Evolutionary conservation across 257 asterid species (phyloP).

Genomic region (Nicotiana attenuata): DNA sequence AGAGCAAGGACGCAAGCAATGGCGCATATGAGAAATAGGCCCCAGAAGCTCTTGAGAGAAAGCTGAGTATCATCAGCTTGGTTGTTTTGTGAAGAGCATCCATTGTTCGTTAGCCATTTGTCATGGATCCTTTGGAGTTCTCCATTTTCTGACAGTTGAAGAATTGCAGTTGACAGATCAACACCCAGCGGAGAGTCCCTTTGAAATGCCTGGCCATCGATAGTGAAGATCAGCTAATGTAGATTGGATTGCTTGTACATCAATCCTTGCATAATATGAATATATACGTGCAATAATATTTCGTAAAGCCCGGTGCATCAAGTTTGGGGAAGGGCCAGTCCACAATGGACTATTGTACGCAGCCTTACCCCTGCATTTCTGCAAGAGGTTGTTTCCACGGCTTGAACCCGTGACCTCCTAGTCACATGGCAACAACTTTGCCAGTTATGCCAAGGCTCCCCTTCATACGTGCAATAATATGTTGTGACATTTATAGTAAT

Average conservation of each 20-base stretch:
- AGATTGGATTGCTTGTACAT: not conserved
- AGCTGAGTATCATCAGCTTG: slow-evolving; percentile 48
- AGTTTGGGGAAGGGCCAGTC: too few species aligned
- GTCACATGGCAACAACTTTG: too few species aligned
- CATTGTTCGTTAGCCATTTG: slow-evolving; percentile 55
- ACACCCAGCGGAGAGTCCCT: slow-evolving; percentile 74
- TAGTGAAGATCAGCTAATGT: not conserved
- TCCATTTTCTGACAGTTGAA: slow-evolving; percentile 83
- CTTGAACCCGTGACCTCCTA: too few species aligned
- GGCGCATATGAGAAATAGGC: slow-evolving; percentile 77
- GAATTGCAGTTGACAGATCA: slow-evolving; percentile 76
- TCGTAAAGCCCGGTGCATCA: too few species aligned
- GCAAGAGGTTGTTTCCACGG: too few species aligned
- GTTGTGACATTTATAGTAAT: not conserved
- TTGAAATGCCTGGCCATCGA: slow-evolving; percentile 56
- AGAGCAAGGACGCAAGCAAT: slow-evolving; percentile 52
- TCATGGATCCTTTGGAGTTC: slow-evolving; percentile 81
- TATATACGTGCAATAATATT: too few species aligned
- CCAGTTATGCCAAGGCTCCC: too few species aligned
- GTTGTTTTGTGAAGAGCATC: slow-evolving; percentile 47
- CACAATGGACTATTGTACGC: too few species aligned
- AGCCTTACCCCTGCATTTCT: too few species aligned
- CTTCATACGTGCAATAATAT: too few species aligned
- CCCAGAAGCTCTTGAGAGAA: slow-evolving; percentile 93
- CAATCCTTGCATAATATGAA: not conserved